Base-by-base conservation (phyloP, 2,329 filamentous ascomycete species). In the Fusarium anthophilum region DNA sequence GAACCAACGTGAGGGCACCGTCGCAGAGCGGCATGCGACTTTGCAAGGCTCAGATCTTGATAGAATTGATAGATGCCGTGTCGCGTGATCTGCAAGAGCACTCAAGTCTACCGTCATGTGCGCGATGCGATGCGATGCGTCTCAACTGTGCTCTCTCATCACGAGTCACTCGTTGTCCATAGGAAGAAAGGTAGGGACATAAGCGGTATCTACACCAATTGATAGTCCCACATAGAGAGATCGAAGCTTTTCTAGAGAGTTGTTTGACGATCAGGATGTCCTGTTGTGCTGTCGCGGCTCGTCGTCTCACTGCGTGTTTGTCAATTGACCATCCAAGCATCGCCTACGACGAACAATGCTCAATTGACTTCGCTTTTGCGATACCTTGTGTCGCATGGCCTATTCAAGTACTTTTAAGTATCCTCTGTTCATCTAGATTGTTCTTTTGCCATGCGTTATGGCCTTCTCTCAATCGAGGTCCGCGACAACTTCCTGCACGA, bases 221-320 rank as follows among this genome's bases (percentile, higher is more conserved):
- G 0, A 11, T 2, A 24, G 12, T 14, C 6, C 11, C 6, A 20
- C 2, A 6, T 24, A 2, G 3, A 24, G 17, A 11, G 3, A 10
- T 1, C 1, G 7, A 3, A 8, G 3, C 1, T 7, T 28, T 10
- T 28, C 3, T 28, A 9, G 1, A 30, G 20, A 41, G 11, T n/a
- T 14, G 7, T 20, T 3, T 5, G 9, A 2, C 11, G 4, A n/a
- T 20, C 6, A 11, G 14, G n/a, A 14, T 13, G 24, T 28, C 35
- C 24, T 28, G 20, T n/a, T 13, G 10, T 39, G 18, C 12, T 38
- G 24, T 28, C n/a, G 18, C 8, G 9, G 32, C 32, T 2, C 3
- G 2, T 28, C 18, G 14, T 12, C 24, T 18, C 24, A 7, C 12
- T 2, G 9, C 17, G 6, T 6, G 6, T 24, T 15, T 6, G 4